These are phyloP conservation scores for Penicillium paxilli DNA, from an alignment of 495 filamentous ascomycete species.

Conservation along the genomic window DNA sequence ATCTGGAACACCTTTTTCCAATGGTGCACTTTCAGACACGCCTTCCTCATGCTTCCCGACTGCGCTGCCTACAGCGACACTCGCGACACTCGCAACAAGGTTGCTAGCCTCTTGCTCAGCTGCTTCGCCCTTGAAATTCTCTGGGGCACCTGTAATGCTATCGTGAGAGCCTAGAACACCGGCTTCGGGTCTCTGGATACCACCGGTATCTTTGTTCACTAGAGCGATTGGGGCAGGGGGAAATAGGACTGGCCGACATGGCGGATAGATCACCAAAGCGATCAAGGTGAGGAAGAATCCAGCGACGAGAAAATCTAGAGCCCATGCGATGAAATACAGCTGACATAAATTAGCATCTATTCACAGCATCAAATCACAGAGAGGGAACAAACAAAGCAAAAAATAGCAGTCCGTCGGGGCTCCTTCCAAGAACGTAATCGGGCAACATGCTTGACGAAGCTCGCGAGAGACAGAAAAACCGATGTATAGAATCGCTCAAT, in stretches of 20 bases:
- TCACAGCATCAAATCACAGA: constrained; percentile 45
- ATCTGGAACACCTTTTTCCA: constrained; percentile 58
- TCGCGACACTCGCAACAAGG: constrained; percentile 72
- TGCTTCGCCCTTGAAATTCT: constrained; percentile 81
- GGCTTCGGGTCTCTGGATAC: constrained; percentile 73
- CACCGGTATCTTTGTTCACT: constrained; percentile 63
- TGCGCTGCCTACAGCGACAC: constrained; percentile 71
- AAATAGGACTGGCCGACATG: constrained; percentile 63
- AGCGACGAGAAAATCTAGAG: constrained; percentile 67
- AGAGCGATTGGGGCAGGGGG: constrained; percentile 75
- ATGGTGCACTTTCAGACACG: constrained; percentile 40
- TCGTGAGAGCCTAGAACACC: constrained; percentile 75
- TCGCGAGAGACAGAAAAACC: constrained; percentile 65
- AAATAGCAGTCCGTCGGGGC: constrained; percentile 63
- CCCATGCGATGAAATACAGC: constrained; percentile 75
- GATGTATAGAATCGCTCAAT: constrained; percentile 84
- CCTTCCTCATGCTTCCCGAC: constrained; percentile 67
- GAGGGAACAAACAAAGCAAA: constrained; percentile 59
- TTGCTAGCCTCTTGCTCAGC: constrained; percentile 84
- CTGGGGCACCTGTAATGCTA: constrained; percentile 76
- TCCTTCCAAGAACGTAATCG: constrained; percentile 82
- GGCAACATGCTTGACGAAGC: constrained; percentile 69
- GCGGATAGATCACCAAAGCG: constrained; percentile 65
- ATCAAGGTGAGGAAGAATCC: constrained; percentile 57
- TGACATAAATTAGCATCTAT: constrained; percentile 22